These are phyloP conservation scores for Nicotiana otophora DNA, from an alignment of 257 asterid genomes.

Conservation along the genomic window DNA sequence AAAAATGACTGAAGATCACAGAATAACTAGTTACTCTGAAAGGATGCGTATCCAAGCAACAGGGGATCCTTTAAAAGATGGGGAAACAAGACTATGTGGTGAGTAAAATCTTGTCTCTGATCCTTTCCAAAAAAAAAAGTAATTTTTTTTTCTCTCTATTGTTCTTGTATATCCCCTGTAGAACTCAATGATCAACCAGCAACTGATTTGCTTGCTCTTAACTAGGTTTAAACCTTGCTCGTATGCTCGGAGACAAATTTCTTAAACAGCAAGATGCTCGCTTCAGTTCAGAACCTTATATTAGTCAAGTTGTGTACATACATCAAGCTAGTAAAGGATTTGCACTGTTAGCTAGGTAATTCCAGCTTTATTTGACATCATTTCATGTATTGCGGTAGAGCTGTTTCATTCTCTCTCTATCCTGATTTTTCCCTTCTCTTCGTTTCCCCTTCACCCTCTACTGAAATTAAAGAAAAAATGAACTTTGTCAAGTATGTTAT, in stretches of 20 bases:
- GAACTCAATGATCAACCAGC: conserved; percentile 8
- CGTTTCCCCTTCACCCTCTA: not conserved
- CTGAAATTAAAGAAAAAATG: not conserved
- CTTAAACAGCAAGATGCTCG: conserved; percentile 89
- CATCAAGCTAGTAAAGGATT: conserved; percentile 49
- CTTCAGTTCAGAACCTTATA: conserved; percentile 85
- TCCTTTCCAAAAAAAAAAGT: no score
- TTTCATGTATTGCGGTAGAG: not conserved
- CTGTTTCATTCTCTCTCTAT: not conserved
- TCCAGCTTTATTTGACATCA: not conserved
- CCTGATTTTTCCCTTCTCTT: not conserved
- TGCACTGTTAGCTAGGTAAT: conserved; percentile 84
- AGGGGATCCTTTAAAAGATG: conserved; percentile 84
- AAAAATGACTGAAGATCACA: conserved; percentile 96
- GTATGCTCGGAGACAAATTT: conserved; percentile 98
- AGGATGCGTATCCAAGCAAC: conserved; percentile 68
- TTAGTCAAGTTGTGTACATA: conserved; percentile 58
- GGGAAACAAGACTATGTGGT: conserved; percentile 95
- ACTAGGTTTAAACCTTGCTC: conserved; percentile 86
- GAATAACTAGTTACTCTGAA: conserved; percentile 70
- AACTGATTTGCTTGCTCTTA: conserved; percentile 16
- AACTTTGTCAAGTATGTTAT: not conserved
- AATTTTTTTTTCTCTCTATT: not conserved
- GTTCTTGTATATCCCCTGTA: conserved; percentile 6
- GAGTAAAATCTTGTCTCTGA: conserved; percentile 14